Percentiles rank a stretch among this genome's conserved stretches.
Conservation (phyloP, 345 rosid species). For the Populus deltoides region DNA sequence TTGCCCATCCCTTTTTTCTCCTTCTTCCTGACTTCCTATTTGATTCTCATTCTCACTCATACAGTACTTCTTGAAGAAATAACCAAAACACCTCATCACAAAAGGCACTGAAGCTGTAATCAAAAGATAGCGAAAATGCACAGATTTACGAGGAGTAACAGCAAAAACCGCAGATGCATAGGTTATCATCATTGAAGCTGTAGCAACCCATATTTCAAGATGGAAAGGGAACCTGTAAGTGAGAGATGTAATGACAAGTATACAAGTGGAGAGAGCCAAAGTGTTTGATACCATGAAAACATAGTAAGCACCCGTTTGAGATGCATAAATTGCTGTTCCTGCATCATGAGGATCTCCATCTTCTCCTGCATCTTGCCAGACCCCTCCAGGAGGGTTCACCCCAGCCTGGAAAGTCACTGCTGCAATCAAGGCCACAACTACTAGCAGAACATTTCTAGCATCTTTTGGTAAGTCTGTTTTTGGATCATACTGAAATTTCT, state of each 20-base stretch:
- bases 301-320: conserved; percentile 16
- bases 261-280: conserved; percentile 3
- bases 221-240: conserved; percentile 25
- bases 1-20: too few species aligned
- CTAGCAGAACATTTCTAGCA: conserved; percentile 11
- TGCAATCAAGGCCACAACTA: conserved; percentile 12
- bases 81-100: conserved; percentile 8
- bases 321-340: conserved; percentile 14
- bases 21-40: too few species aligned
- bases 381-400: conserved; percentile 22
- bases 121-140: conserved; percentile 15
- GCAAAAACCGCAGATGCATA: conserved; percentile 26
- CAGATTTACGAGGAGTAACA: conserved; percentile 17
- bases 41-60: too few species aligned
- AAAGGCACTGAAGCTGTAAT: conserved; percentile 15
- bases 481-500: conserved; percentile 11
- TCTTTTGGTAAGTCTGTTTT: conserved; percentile 15
- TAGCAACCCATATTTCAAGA: conserved; percentile 19
- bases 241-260: conserved; percentile 14
- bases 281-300: conserved; percentile 29
- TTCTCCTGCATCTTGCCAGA: conserved; percentile 23
- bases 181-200: conserved; percentile 19
- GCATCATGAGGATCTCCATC: background rate
- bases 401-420: conserved; percentile 28
- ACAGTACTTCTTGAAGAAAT: conserved; percentile 4